These are phyloP conservation scores for Prunus armeniaca DNA, from an alignment of 306 rosid genomes.

Conservation along the genomic window DNA sequence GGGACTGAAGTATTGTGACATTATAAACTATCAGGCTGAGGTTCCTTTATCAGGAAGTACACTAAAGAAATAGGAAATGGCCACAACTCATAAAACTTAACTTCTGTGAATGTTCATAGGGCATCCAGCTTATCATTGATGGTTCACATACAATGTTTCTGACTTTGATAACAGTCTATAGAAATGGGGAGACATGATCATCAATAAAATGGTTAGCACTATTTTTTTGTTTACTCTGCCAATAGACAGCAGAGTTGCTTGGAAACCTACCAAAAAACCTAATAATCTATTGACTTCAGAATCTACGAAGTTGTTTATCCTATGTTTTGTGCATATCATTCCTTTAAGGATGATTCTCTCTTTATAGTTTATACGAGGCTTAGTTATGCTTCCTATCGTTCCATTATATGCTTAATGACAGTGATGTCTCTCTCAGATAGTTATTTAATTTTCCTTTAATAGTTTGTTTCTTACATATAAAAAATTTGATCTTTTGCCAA, in stretches of 20 bases:
- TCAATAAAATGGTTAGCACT: background rate
- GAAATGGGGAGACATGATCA: background rate
- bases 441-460: background rate
- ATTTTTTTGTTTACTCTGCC: background rate
- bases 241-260: background rate
- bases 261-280: background rate
- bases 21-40: too few species aligned
- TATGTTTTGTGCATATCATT: background rate
- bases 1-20: too few species aligned
- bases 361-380: background rate
- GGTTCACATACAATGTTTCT: background rate
- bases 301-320: background rate
- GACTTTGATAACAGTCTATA: background rate
- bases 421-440: background rate
- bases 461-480: background rate
- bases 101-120: background rate
- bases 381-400: background rate
- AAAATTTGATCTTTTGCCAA: background rate
- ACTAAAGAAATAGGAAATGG: background rate
- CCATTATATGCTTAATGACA: background rate
- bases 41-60: background rate
- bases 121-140: background rate
- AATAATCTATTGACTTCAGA: background rate
- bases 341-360: background rate
- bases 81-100: background rate